Base-by-base conservation (phyloP, 2,329 filamentous ascomycete species). In the Fusarium sp. region DNA sequence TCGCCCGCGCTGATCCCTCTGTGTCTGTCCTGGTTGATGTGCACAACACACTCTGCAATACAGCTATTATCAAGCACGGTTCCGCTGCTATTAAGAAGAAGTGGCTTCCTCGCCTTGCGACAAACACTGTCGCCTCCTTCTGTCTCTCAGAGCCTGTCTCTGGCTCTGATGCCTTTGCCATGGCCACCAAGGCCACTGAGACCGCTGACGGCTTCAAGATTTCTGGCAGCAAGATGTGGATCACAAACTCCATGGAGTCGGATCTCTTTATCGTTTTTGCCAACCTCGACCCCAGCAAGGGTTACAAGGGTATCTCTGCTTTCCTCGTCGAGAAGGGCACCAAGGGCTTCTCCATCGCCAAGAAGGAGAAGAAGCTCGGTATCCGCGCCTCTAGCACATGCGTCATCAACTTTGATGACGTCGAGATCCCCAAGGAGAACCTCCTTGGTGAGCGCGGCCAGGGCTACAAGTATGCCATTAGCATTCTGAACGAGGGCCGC, bases 331-430 rank as follows among this genome's bases (percentile, higher is more conserved):
- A 98, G 82, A 98, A 97, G 85, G 91, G 86, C 76, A 92, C 89
- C 50, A 90, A 91, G 57, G 96, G 96, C 34, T 98, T 99, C 85
- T 91, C 89, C 65, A 97, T 99, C 76, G 94, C 96, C 40, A 99
- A 99, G 89, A 99, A 99, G 86, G 96, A 99, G 87, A 98, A 98
- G 91, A 99, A 99, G 86, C 90, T 99, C 49, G 96, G 96, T 62
- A 99, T 99, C 84, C 91, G 89, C 77, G 96, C 96, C 55, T 97
- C 93, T 83, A 97, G 93, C 83, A 99, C 96, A 33, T 99, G 96
- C 81, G 95, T 98, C 68, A 87, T 99, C 80, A 98, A 93, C 86
- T 97, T 99, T 75, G 96, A 99, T 81, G 96, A 99, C 76, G 94
- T 98, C 53, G 89, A 95, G 76, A 88, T 99, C 39, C 94, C 96